These are phyloP conservation scores for Epichloe gansuensis DNA, from an alignment of 2,329 filamentous ascomycete genomes.

Conservation along the genomic window DNA sequence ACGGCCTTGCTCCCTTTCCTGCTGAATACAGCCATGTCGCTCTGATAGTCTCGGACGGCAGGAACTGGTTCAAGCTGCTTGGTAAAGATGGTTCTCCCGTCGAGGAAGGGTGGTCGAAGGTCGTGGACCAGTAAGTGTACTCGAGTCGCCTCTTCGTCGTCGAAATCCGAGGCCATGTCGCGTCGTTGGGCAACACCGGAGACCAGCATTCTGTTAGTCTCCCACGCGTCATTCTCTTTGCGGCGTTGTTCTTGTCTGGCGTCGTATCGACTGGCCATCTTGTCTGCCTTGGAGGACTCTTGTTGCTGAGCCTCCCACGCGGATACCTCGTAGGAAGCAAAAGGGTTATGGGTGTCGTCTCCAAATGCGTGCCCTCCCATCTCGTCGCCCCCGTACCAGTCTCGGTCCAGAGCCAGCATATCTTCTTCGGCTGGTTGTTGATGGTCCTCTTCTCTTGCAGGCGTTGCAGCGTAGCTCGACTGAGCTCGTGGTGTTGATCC, in stretches of 20 bases:
- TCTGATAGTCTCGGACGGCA: constrained; percentile 84
- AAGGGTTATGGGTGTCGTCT: constrained; percentile 87
- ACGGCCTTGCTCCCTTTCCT: constrained; percentile 90
- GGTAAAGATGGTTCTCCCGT: constrained; percentile 90
- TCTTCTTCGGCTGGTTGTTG: constrained; percentile 57
- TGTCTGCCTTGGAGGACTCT: constrained; percentile 64
- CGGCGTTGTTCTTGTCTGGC: constrained; percentile 73
- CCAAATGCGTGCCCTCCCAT: constrained; percentile 70
- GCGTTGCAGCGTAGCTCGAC: constrained; percentile 30
- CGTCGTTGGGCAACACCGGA: constrained; percentile 87
- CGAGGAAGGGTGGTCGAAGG: constrained; percentile 82
- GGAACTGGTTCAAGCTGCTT: constrained; percentile 93
- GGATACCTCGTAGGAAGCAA: constrained; percentile 61
- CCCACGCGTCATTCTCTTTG: constrained; percentile 94
- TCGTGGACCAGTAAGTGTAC: constrained; percentile 91
- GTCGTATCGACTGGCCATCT: constrained; percentile 57
- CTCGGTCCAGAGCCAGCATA: constrained; percentile 64
- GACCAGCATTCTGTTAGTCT: constrained; percentile 95
- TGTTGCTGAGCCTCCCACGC: constrained; percentile 67
- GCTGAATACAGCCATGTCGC: constrained; percentile 97
- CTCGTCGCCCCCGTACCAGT: constrained; percentile 88
- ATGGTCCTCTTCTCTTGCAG: constrained; percentile 28
- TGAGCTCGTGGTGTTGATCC: constrained; percentile 21
- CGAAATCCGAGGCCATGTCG: constrained; percentile 70
- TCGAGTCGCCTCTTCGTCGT: constrained; percentile 80